These are phyloP conservation scores for Alternaria alternata DNA, from an alignment of 2,329 filamentous ascomycete species.

Conservation along the genomic window DNA sequence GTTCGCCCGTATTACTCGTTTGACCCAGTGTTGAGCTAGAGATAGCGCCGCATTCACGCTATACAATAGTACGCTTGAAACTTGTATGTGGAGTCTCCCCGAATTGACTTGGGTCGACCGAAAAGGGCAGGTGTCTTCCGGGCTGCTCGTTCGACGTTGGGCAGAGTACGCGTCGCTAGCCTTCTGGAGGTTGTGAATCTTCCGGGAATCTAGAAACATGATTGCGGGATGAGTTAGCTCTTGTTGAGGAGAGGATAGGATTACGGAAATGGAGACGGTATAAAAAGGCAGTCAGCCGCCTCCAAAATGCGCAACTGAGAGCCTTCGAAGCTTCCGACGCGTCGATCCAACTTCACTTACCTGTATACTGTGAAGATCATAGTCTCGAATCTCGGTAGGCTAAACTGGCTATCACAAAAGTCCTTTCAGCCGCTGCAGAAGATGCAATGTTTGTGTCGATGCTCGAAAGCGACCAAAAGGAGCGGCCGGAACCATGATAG, in stretches of 20 bases:
- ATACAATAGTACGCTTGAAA: too few species aligned
- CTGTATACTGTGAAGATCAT: neutral
- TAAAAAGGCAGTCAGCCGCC: neutral
- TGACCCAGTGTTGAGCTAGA: too few species aligned
- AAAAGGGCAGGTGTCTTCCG: neutral
- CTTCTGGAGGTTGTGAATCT: too few species aligned
- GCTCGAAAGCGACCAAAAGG: neutral
- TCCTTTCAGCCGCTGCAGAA: neutral
- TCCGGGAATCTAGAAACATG: neutral
- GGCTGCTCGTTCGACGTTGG: neutral
- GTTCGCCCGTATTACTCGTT: too few species aligned
- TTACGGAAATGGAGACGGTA: neutral
- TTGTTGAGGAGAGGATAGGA: neutral
- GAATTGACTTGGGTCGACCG: neutral
- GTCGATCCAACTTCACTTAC: neutral
- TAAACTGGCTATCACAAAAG: neutral
- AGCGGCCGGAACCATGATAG: neutral
- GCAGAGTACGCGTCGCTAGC: neutral
- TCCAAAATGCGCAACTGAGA: neutral
- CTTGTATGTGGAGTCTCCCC: neutral
- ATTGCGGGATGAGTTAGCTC: neutral
- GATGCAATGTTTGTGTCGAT: neutral
- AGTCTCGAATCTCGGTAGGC: fast-evolving
- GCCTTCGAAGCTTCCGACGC: neutral
- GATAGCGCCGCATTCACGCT: neutral